Base-by-base conservation (phyloP, 2,329 filamentous ascomycete species). In the Ascochyta viciae-villosae region DNA sequence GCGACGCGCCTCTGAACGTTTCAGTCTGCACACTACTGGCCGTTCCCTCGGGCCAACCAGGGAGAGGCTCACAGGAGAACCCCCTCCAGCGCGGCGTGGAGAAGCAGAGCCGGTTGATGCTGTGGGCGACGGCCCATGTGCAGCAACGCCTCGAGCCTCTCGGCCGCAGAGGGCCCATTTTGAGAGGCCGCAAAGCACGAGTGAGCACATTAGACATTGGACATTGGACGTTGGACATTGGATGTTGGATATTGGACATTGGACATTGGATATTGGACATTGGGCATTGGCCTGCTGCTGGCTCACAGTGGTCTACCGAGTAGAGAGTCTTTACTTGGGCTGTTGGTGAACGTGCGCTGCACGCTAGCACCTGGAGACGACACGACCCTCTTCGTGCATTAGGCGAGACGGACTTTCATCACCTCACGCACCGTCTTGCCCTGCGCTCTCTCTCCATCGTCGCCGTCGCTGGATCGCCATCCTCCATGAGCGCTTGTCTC, bases 1-100 rank as follows among this genome's bases (percentile, higher is more conserved):
- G 53, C 63, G 65, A 66, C 66, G 66, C 70, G 67, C 68, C 66
- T 68, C 62, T 66, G 62, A 45, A 27, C 59, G 68, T 72, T 72
- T 72, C 68, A 73, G 55, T 53, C 47, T 34, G 40, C 45, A 6
- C 39, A 43, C 46, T 50, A 31, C 42, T 51, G 39, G 31, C 53
- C 53, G 47, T 8, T 34, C 56, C 43, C 58, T 46, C 40, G 57
- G 65, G 61, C 67, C 67, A 70, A 56, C 65, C 53, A 68, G 63
- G 60, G 47, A 56, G 43, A 42, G 48, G 33, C 40, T 43, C 51
- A 19, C 46, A 42, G 24, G 38, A 37, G 41, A 50, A 54, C 56
- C 58, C 63, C 62, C 62, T 56, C 54, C 38, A 43, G 39, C 42
- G 46, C 39, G 37, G 43, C 23, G 9, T 31, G 29, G 4, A 13